phyloP scores from a whole-genome alignment of 257 asterid species.

The Coffea canephora region DNA sequence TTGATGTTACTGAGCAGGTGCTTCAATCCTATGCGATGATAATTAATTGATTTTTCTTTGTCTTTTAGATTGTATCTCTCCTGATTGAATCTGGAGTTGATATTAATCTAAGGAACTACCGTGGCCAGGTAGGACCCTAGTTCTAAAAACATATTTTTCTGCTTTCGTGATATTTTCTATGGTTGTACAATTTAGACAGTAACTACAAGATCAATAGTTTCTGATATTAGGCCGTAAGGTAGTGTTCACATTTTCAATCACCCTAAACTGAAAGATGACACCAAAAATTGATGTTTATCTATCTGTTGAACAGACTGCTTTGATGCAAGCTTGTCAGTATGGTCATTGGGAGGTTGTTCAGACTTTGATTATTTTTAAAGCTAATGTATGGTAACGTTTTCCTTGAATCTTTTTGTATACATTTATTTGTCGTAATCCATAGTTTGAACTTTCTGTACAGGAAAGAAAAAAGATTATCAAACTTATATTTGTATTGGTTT shows the following conservation, averaged over 20 bases:
- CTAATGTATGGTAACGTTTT: slow-evolving; percentile 56
- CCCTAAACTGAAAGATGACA: background rate
- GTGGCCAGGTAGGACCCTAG: slow-evolving; percentile 63
- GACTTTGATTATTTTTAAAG: slow-evolving; percentile 70
- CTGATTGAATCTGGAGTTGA: slow-evolving; percentile 82
- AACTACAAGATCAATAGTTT: background rate
- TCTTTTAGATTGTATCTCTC: slow-evolving; percentile 68
- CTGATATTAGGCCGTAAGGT: background rate
- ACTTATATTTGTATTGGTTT: slow-evolving; percentile 25
- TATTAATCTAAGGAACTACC: slow-evolving; percentile 77
- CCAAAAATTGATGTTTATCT: slow-evolving; percentile 3
- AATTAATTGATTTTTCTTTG: slow-evolving; percentile 20
- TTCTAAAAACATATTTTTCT: background rate
- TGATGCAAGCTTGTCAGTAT: slow-evolving; percentile 95
- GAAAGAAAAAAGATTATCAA: background rate
- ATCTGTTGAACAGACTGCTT: slow-evolving; percentile 64
- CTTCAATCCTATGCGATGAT: slow-evolving; percentile 10
- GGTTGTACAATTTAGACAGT: background rate
- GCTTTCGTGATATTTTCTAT: background rate
- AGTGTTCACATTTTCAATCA: background rate
- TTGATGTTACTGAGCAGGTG: slow-evolving; percentile 3
- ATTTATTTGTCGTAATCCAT: slow-evolving; percentile 1
- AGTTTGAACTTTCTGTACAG: background rate
- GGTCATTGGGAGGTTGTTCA: slow-evolving; percentile 97
- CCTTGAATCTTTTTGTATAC: slow-evolving; percentile 14